phyloP scores from a whole-genome alignment of 2,329 filamentous ascomycete genomes.

The Ophiostoma tasmaniense region DNA sequence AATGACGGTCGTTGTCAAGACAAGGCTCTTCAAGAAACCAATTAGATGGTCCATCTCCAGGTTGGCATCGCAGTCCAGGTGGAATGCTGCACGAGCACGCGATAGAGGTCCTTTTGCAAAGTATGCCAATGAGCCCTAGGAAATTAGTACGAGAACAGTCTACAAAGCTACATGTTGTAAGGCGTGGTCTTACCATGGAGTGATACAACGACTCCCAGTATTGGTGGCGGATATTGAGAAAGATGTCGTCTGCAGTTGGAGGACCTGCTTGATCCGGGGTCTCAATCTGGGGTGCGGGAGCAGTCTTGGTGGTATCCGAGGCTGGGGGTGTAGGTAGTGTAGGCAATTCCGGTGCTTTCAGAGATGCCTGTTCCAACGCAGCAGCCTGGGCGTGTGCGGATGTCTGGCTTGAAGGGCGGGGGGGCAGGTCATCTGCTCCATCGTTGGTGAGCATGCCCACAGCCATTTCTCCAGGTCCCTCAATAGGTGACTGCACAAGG shows the following conservation, averaged over 20 bases:
- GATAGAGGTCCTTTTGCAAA: constrained; percentile 77
- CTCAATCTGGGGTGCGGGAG: background rate
- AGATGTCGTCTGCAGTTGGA: constrained; percentile 43
- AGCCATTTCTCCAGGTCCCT: background rate
- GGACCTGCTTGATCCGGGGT: constrained; percentile 20
- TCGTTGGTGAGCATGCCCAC: constrained; percentile 17
- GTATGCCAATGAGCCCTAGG: constrained; percentile 66
- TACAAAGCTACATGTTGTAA: background rate
- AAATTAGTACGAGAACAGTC: background rate
- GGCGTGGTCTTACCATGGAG: constrained; percentile 36
- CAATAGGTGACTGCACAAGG: background rate
- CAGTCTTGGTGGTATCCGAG: constrained; percentile 9
- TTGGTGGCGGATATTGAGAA: constrained; percentile 49
- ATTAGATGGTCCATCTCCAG: constrained; percentile 56
- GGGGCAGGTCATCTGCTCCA: constrained; percentile 20
- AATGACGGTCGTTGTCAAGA: constrained; percentile 58
- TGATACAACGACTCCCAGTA: constrained; percentile 55
- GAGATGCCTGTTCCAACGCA: background rate
- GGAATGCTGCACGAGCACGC: constrained; percentile 62
- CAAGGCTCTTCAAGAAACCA: constrained; percentile 58
- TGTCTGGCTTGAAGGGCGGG: constrained; percentile 8
- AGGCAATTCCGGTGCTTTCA: background rate
- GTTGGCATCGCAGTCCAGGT: constrained; percentile 51
- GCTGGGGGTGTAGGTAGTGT: constrained; percentile 13
- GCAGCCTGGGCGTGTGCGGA: background rate